Conservation (phyloP, 768 basidiomycete genomes). For the Boletus vinaceobasis region DNA sequence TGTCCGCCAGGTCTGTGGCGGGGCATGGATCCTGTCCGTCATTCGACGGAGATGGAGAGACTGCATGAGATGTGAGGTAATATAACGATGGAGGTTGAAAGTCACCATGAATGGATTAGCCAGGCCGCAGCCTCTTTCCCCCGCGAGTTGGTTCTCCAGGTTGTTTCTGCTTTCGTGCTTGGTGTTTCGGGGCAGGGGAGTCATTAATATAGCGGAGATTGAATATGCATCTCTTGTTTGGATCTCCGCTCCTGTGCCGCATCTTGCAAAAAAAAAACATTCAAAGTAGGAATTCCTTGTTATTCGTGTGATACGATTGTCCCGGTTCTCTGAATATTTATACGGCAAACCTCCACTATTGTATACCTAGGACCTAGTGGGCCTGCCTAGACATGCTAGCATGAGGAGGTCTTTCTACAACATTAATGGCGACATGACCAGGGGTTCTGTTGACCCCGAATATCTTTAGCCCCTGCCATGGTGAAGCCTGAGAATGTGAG, state of each 20-base stretch:
- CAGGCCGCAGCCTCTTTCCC: conserved; percentile 1
- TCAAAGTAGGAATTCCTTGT: not conserved
- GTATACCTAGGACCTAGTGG: conserved; percentile 3
- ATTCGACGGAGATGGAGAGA: not conserved
- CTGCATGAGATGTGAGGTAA: not conserved
- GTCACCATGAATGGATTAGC: conserved; percentile 13
- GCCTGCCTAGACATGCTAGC: conserved; percentile 11
- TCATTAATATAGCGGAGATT: conserved; percentile 6
- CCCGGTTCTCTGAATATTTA: too few relatives aligned
- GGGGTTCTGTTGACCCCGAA: not conserved
- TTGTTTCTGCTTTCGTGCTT: not conserved
- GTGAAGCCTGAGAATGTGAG: conserved; percentile 35
- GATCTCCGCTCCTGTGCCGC: not conserved
- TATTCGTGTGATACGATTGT: too few relatives aligned
- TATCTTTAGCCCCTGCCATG: conserved; percentile 35
- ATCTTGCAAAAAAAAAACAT: too few relatives aligned
- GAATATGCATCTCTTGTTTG: not conserved
- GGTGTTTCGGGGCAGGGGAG: not conserved
- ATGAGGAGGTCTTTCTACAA: not conserved
- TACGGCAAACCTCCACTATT: not conserved
- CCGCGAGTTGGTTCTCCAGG: conserved; percentile 2
- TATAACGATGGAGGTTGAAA: not conserved
- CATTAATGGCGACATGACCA: not conserved
- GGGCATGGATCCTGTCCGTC: conserved; percentile 12
- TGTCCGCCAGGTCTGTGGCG: conserved; percentile 34